Conservation (phyloP, 108 stramenopile species). For the Bacterosira constricta region DNA sequence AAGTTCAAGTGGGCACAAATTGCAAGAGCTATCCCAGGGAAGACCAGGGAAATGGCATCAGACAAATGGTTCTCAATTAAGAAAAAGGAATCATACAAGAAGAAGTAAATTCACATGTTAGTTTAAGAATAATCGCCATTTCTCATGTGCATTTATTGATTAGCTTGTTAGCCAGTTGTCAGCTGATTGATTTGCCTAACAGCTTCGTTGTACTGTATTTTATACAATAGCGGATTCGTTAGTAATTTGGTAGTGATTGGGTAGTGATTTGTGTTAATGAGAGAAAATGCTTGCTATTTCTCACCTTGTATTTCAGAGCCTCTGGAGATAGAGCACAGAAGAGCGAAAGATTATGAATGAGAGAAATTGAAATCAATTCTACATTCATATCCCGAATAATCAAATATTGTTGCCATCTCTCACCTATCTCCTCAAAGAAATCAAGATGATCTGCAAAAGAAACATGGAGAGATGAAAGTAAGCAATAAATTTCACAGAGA, state of each 20-base stretch:
- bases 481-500: not conserved
- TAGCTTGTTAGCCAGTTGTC: not conserved
- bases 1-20: no score
- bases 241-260: no score
- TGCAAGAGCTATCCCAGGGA: no score
- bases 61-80: no score
- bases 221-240: not conserved
- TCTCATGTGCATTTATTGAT: not conserved
- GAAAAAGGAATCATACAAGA: not conserved
- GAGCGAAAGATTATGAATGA: not conserved
- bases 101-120: not conserved
- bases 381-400: no score
- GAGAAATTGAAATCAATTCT: not conserved
- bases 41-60: no score
- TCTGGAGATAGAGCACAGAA: not conserved
- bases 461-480: not conserved
- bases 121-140: no score
- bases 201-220: constrained; percentile 5
- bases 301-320: constrained; percentile 36
- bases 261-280: not conserved
- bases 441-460: constrained; percentile 31
- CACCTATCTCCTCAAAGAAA: constrained; percentile 43
- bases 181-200: not conserved
- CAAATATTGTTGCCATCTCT: no score
- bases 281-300: not conserved